Evolutionary conservation across 2,329 filamentous ascomycete species (phyloP), one percentile per base, ranked within the genome.

Genomic region (Verruconis gallopava): DNA sequence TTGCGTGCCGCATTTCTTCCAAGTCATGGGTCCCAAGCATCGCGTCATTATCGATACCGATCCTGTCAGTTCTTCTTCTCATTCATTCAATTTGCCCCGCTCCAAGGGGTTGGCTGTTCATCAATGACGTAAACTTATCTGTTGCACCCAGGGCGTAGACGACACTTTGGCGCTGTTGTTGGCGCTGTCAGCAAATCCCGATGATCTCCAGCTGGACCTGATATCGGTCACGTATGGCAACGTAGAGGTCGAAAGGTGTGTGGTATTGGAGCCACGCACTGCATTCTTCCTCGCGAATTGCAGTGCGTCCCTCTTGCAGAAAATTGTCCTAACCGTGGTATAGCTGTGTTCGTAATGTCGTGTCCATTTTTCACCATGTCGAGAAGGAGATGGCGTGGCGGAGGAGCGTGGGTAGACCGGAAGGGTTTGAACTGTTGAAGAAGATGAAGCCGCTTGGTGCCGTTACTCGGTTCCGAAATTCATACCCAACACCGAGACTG

Each of bases 31-130:
- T 2, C 59, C 62, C 5, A 44, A 43, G 3, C 62, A 62, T 37
- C 65, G 81, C 54, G 79, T 98, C 51, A 95, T 98, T 53, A 91
- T 98, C 54, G 91, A 98, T 57, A 96, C 89, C 2, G 91, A 96
- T 58, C 89, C 89, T 65, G 88, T 84, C 68, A 50, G 59, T 48
- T 19, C 5, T 11, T 13, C 4, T 20, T 20, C 5, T 21, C 14
- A 21, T 17, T 33, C 11, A 21, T 25, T 38, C 21, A 20, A 4
- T 13, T 15, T 14, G 15, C 28, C 34, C 21, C 30, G 20, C 25
- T 36, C 15, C 32, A 5, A 13, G 5, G 22, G 4, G 1, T 5
- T 28, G 19, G 13, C 18, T n/a, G 3, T 14, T 22, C 17, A 11
- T 28, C 13, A 12, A 21, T 5, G 35, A 43, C 21, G 5, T n/a